phyloP scores from a whole-genome alignment of 2,329 filamentous ascomycete species.

The Diaporthe amygdali region DNA sequence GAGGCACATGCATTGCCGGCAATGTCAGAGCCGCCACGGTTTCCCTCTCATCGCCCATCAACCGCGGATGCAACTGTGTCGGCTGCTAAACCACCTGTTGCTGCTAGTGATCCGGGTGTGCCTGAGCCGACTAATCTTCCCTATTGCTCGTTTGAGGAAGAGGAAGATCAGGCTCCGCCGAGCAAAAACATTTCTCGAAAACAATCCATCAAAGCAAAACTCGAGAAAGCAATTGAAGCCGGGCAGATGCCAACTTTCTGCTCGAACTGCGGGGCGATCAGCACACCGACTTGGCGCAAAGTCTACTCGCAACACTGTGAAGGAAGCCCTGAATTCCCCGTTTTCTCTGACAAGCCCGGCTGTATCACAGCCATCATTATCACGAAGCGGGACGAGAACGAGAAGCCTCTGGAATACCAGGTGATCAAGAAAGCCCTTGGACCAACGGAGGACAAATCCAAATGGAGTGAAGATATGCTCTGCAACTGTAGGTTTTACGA shows the following conservation, averaged over 20 bases:
- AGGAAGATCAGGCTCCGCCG: conserved; percentile 50
- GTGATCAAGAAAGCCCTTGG: conserved; percentile 78
- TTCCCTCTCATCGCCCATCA: conserved; percentile 28
- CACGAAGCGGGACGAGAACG: conserved; percentile 65
- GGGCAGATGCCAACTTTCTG: conserved; percentile 90
- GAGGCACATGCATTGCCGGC: conserved; percentile 1
- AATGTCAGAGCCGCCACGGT: conserved; percentile 23
- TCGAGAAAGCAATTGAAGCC: conserved; percentile 70
- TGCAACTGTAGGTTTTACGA: conserved; percentile 77
- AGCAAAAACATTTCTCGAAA: conserved; percentile 72
- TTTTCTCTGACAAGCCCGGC: conserved; percentile 75
- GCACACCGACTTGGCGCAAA: conserved; percentile 95
- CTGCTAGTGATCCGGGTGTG: conserved; percentile 53
- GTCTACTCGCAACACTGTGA: conserved; percentile 81
- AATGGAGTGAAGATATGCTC: conserved; percentile 75
- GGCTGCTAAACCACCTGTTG: conserved; percentile 39
- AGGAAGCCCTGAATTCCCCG: conserved; percentile 72
- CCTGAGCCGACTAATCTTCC: conserved; percentile 36
- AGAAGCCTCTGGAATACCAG: conserved; percentile 70
- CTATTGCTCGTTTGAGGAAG: conserved; percentile 40
- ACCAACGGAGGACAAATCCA: conserved; percentile 65
- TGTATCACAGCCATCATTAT: conserved; percentile 77
- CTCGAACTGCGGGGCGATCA: conserved; percentile 90
- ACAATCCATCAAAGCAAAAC: conserved; percentile 61
- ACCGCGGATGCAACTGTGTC: conserved; percentile 28